Percentiles rank a stretch among this genome's conserved stretches.
These are phyloP conservation scores for Fraxinus excelsior DNA, from an alignment of 257 asterid species.

Conservation along the genomic window DNA sequence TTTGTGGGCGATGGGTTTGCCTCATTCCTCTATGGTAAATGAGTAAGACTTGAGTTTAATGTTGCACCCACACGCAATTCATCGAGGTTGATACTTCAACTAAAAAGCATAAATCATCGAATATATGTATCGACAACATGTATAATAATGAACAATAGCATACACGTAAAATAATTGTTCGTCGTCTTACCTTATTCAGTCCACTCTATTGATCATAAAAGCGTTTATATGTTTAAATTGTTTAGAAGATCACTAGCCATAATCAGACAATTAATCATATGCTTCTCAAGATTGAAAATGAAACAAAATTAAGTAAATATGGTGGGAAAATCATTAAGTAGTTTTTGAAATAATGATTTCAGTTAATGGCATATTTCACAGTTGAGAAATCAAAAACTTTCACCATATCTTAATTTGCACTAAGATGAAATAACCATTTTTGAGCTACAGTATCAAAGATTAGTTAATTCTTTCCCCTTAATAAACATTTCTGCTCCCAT, in stretches of 20 bases:
- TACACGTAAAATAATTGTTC: neutral
- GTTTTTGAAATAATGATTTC: neutral
- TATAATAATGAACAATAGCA: too few species aligned
- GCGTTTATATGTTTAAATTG: neutral
- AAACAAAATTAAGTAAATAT: too few species aligned
- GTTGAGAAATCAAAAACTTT: neutral
- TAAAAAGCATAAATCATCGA: slow-evolving; percentile 10
- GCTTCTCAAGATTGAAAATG: too few species aligned
- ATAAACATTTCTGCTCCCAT: slow-evolving; percentile 2
- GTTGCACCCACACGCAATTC: slow-evolving; percentile 27
- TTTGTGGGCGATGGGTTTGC: slow-evolving; percentile 46
- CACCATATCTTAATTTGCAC: neutral
- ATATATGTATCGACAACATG: too few species aligned
- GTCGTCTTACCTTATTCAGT: neutral
- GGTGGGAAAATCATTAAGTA: too few species aligned
- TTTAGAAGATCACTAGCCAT: too few species aligned
- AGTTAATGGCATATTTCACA: neutral
- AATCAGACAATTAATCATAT: too few species aligned
- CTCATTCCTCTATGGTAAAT: slow-evolving; percentile 21
- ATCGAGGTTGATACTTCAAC: slow-evolving; percentile 45
- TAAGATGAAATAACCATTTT: neutral
- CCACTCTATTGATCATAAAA: neutral
- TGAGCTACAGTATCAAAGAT: neutral
- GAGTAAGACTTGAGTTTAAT: slow-evolving; percentile 51
- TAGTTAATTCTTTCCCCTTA: neutral